Evolutionary conservation across 345 rosid species (phyloP).

Genomic region (Conringia planisiliqua): DNA sequence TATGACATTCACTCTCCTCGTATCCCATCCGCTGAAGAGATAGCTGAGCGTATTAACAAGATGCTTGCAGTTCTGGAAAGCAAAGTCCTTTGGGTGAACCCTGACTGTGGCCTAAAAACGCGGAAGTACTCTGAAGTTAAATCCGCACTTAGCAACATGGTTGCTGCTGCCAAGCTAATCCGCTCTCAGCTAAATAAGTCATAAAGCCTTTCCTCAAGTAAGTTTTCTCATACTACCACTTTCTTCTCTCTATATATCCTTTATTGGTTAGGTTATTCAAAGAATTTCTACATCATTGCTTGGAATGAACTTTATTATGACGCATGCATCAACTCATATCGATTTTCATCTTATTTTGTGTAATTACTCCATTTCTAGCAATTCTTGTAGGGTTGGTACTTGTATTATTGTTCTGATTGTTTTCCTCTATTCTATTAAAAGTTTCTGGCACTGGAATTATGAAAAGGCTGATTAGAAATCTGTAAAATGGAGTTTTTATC

Average conservation of each 20-base stretch:
- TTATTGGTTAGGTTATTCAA: neutral
- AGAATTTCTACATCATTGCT: neutral
- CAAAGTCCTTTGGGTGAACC: constrained; percentile 65
- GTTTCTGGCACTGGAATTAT: neutral
- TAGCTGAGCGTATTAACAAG: constrained; percentile 60
- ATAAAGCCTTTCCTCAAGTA: constrained; percentile 19
- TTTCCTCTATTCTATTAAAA: constrained; percentile 3
- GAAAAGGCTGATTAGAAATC: neutral
- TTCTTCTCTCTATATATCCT: neutral
- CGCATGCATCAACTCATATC: neutral
- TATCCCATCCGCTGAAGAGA: constrained; percentile 58
- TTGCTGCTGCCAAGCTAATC: constrained; percentile 54
- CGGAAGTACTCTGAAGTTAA: constrained; percentile 58
- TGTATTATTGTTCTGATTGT: neutral
- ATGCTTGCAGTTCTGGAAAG: constrained; percentile 64
- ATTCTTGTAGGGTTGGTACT: neutral
- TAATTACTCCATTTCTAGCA: constrained; percentile 1
- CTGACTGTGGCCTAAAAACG: constrained; percentile 64
- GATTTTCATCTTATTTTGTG: neutral
- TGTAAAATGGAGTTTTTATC: neutral
- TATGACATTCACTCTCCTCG: constrained; percentile 69
- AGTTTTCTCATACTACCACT: neutral
- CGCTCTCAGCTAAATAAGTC: constrained; percentile 41
- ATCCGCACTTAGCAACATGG: constrained; percentile 59
- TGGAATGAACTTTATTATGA: neutral